Percentiles rank a stretch among this genome's conserved stretches.
Evolutionary conservation across 768 basidiomycete species (phyloP).

Genomic region (Suillus lakei): DNA sequence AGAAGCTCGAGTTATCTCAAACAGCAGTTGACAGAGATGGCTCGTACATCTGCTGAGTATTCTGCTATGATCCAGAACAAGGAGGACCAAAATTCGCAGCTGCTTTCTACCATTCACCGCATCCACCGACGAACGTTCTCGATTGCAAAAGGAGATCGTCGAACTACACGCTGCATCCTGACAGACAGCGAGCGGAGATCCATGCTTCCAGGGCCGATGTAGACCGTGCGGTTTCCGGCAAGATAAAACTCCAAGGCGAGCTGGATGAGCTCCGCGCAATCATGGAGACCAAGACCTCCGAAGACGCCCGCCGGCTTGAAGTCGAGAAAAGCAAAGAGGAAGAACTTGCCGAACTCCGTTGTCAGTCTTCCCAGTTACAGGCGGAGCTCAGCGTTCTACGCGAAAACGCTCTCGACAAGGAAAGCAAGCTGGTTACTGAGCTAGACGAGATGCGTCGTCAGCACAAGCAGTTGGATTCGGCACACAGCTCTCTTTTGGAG

Average conservation of each 20-base stretch:
- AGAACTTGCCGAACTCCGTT: slow-evolving; percentile 76
- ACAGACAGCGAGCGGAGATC: slow-evolving; percentile 66
- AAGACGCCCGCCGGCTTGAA: slow-evolving; percentile 83
- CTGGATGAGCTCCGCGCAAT: slow-evolving; percentile 85
- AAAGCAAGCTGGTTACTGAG: slow-evolving; percentile 78
- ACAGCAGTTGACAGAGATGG: slow-evolving; percentile 77
- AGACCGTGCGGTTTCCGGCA: slow-evolving; percentile 49
- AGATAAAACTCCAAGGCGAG: slow-evolving; percentile 75
- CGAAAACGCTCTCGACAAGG: slow-evolving; percentile 60
- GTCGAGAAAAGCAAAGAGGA: slow-evolving; percentile 87
- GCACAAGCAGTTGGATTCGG: slow-evolving; percentile 59
- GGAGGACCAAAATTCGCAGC: slow-evolving; percentile 66
- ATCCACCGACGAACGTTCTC: slow-evolving; percentile 58
- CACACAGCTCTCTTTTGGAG: slow-evolving; percentile 68
- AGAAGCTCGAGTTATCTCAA: slow-evolving; percentile 71
- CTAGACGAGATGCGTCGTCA: slow-evolving; percentile 68
- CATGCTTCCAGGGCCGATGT: slow-evolving; percentile 59
- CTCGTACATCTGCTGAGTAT: slow-evolving; percentile 77
- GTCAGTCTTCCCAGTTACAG: slow-evolving; percentile 63
- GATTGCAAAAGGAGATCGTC: slow-evolving; percentile 59
- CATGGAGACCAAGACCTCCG: slow-evolving; percentile 83
- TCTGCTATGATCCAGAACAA: slow-evolving; percentile 77
- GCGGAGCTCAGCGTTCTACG: slow-evolving; percentile 71
- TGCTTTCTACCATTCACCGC: slow-evolving; percentile 58
- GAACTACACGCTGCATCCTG: slow-evolving; percentile 77